These are phyloP conservation scores for Coniochaeta hoffmannii DNA, from an alignment of 2,329 filamentous ascomycete species.

Conservation along the genomic window DNA sequence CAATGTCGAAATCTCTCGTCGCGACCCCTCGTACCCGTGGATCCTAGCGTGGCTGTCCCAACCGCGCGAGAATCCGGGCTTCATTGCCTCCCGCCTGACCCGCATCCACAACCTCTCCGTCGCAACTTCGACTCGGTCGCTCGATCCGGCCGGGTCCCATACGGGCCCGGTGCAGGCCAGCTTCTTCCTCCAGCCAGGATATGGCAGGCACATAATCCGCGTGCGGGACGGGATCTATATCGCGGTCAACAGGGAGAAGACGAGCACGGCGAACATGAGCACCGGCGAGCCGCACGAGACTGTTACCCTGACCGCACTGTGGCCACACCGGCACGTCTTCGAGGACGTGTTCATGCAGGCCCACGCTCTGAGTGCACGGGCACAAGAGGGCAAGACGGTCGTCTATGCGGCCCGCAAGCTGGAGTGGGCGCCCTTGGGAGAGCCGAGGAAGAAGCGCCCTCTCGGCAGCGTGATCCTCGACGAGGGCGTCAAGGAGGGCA, in stretches of 20 bases:
- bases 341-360: constrained; percentile 86
- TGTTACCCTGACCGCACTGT: constrained; percentile 84
- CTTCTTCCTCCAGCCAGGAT: constrained; percentile 86
- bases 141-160: constrained; percentile 49
- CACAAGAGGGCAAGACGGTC: constrained; percentile 84
- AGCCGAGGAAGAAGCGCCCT: constrained; percentile 78
- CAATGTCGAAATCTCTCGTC: constrained; percentile 90
- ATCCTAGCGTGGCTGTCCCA: constrained; percentile 90
- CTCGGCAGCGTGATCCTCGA: constrained; percentile 83
- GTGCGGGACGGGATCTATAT: constrained; percentile 78
- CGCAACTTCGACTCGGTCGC: constrained; percentile 40
- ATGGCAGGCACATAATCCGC: constrained; percentile 79
- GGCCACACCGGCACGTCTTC: constrained; percentile 82
- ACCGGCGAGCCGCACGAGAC: constrained; percentile 92
- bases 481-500: constrained; percentile 70
- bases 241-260: constrained; percentile 77
- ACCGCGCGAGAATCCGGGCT: constrained; percentile 60
- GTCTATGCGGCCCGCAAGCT: constrained; percentile 82
- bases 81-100: constrained; percentile 49
- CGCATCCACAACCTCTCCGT: constrained; percentile 54
- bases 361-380: constrained; percentile 68
- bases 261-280: constrained; percentile 70
- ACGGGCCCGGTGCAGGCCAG: constrained; percentile 67
- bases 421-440: constrained; percentile 78
- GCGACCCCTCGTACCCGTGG: constrained; percentile 91